Conservation (phyloP, 2,329 filamentous ascomycete species). For the Phyllosticta citrichinensis region DNA sequence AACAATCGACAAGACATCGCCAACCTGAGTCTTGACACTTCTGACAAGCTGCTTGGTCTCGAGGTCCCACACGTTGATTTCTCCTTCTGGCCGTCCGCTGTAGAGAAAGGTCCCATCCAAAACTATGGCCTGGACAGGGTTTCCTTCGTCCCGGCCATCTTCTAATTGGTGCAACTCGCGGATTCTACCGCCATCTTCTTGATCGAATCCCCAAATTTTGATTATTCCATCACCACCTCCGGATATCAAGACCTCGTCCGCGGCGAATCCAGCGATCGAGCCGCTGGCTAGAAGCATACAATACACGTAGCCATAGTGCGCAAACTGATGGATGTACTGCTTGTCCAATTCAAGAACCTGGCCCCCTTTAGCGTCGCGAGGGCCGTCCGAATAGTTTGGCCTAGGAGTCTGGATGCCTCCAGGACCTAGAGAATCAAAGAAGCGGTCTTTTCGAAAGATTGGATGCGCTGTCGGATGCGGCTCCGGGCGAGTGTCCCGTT, state of each 20-base stretch:
- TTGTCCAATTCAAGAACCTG: conserved; percentile 71
- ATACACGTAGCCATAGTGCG: conserved; percentile 92
- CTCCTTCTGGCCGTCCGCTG: conserved; percentile 74
- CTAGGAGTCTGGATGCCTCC: conserved; percentile 71
- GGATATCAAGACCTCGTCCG: conserved; percentile 73
- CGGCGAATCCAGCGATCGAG: conserved; percentile 45
- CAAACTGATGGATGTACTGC: conserved; percentile 74
- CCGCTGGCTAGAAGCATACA: conserved; percentile 83
- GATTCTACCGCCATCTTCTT: conserved; percentile 50
- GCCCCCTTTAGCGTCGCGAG: conserved; percentile 44
- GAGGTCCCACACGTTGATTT: conserved; percentile 93
- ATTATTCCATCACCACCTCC: conserved; percentile 90
- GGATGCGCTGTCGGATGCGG: conserved; percentile 61
- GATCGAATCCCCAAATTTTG: conserved; percentile 78
- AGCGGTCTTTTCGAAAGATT: conserved; percentile 68
- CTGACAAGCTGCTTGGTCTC: conserved; percentile 86
- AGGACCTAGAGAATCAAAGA: conserved; percentile 85
- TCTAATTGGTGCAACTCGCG: conserved; percentile 58
- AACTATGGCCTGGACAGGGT: conserved; percentile 64
- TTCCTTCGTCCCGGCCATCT: conserved; percentile 48
- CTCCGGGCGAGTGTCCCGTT: conserved; percentile 48
- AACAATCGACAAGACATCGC: conserved; percentile 77
- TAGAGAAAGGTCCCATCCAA: conserved; percentile 90
- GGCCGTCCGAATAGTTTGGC: conserved; percentile 46
- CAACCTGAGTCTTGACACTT: conserved; percentile 69